Evolutionary conservation across 2,329 filamentous ascomycete species (phyloP).

Genomic region (Clonostachys rosea): DNA sequence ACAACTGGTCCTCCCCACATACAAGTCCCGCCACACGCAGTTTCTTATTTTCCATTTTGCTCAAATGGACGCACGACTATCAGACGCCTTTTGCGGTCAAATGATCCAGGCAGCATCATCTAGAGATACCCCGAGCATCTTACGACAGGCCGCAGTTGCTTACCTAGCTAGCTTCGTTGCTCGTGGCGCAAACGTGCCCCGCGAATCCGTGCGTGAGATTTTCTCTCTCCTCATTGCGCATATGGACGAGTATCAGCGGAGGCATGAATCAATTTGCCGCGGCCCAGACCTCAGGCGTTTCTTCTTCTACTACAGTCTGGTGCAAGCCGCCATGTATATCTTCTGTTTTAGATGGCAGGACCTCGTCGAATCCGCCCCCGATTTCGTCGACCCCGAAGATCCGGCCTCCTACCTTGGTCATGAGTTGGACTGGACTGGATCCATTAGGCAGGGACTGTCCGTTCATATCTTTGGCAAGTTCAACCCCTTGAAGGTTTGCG

Average conservation of each 20-base stretch:
- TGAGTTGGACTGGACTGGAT: conserved; percentile 74
- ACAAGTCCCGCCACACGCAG: conserved; percentile 88
- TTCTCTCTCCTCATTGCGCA: conserved; percentile 76
- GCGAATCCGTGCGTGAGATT: conserved; percentile 73
- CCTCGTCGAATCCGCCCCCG: conserved; percentile 60
- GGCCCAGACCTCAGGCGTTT: conserved; percentile 85
- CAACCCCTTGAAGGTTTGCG: conserved; percentile 94
- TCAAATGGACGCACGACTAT: conserved; percentile 72
- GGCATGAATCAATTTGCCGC: conserved; percentile 69
- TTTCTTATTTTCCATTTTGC: conserved; percentile 96
- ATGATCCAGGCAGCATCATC: conserved; percentile 50
- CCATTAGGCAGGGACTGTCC: conserved; percentile 68
- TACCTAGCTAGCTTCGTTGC: conserved; percentile 95
- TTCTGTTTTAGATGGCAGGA: conserved; percentile 99
- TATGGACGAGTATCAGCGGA: conserved; percentile 67
- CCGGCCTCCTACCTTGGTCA: conserved; percentile 57
- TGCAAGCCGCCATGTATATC: conserved; percentile 89
- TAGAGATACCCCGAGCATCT: conserved; percentile 62
- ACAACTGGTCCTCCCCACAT: conserved; percentile 83
- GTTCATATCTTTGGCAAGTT: conserved; percentile 81
- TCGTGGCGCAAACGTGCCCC: conserved; percentile 76
- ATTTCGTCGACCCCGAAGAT: conserved; percentile 59
- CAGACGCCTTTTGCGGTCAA: conserved; percentile 77
- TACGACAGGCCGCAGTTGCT: conserved; percentile 80
- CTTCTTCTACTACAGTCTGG: conserved; percentile 78